Evolutionary conservation across 306 rosid genomes (phyloP).

Genomic region (Lathyrus sativus): DNA sequence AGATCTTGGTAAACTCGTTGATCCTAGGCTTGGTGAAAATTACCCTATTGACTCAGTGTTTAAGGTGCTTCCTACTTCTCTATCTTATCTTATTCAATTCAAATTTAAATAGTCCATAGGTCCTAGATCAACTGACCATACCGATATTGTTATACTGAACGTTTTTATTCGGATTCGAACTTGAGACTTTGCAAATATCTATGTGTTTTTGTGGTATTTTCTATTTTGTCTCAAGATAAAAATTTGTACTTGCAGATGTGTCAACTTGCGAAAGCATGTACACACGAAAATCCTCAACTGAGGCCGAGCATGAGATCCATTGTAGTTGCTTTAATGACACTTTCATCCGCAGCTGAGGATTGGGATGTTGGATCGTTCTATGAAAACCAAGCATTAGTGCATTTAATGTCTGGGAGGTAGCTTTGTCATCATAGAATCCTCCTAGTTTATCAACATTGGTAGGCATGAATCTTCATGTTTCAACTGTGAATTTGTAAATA

Average conservation of each 20-base stretch:
- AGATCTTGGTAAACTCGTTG: slow-evolving; percentile 55
- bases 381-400: slow-evolving; percentile 53
- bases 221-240: no score
- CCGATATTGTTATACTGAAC: no score
- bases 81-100: background rate
- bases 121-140: no score
- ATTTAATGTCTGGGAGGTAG: slow-evolving; percentile 63
- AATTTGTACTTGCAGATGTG: slow-evolving; percentile 50
- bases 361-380: slow-evolving; percentile 76
- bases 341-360: slow-evolving; percentile 64
- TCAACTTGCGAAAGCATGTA: slow-evolving; percentile 70
- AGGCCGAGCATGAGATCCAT: slow-evolving; percentile 91
- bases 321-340: slow-evolving; percentile 71
- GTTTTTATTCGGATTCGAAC: no score
- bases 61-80: slow-evolving; percentile 45
- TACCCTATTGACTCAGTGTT: slow-evolving; percentile 56
- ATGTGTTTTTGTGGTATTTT: no score
- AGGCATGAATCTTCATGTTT: slow-evolving; percentile 18
- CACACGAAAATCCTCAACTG: slow-evolving; percentile 72
- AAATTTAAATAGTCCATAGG: background rate
- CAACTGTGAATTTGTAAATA: slow-evolving; percentile 23
- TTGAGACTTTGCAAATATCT: no score
- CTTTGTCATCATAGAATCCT: background rate
- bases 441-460: no score
- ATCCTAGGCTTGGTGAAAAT: slow-evolving; percentile 51